Base-by-base conservation (phyloP, 2,329 filamentous ascomycete species). In the Colletotrichum coccodes region DNA sequence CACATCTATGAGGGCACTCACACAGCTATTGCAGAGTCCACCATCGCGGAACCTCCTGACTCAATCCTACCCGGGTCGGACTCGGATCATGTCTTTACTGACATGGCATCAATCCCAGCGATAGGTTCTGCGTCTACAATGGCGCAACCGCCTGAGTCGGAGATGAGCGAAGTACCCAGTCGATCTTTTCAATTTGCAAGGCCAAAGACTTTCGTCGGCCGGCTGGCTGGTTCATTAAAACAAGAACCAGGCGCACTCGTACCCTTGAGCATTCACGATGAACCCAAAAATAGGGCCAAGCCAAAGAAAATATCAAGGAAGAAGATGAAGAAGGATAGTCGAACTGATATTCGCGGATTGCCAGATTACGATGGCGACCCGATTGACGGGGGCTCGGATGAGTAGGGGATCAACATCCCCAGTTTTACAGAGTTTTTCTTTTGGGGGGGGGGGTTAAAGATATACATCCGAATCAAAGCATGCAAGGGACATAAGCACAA, bases 191-290 rank as follows among this genome's bases (percentile, higher is more conserved):
- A n/a, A 32, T 71, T 71, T 46, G 58, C 47, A 12, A 65, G 65
- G n/a, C 70, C 70, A 28, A 68, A 69, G 36, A 60, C 46, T 4
- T 71, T 71, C 38, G 49, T 71, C 16, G 70, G 70, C 23, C 62
- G 64, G 21, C 36, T 69, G 16, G 66, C 54, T 21, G 52, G 23
- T 44, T 52, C 57, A 6, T 32, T 28, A 11, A 12, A 8, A 4
- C 42, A 32, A n/a, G 11, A 38, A 14, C 26, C 34, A 3, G 30
- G 28, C 12, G 34, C 57, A 18, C 1, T 64, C 5, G 21, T 57
- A 11, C 46, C 32, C 11, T 47, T 67, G 3, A 67, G 30, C 8
- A 14, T 38, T 5, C 38, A 32, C 8, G 26, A 32, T 9, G 32
- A 36, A 34, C 46, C 44, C 1, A 68, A 47, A 42, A 53, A 60